Evolutionary conservation across 2,329 filamentous ascomycete species (phyloP), one percentile per base, ranked within the genome.

Genomic region (Aureobasidium musti): DNA sequence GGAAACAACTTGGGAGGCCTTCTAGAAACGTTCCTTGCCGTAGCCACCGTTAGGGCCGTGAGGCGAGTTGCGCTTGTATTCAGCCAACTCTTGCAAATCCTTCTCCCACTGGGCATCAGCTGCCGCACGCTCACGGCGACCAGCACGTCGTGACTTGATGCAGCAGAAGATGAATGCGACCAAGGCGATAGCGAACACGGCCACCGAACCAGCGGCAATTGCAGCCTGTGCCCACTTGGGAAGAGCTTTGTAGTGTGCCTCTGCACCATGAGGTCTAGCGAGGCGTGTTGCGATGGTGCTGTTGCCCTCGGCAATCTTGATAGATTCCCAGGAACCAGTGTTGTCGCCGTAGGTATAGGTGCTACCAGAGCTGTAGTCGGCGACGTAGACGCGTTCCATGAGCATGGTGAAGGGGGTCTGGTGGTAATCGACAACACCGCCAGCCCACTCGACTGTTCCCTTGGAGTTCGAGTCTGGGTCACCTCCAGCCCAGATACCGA

Each of bases 401-500:
- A 69, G 71, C 76, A 77, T 77, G 49, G 72, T 73, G 70, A 73
- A 78, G 8, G 77, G 76, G 65, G 71, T 75, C 56, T 76, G 66
- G 33, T 68, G 65, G 68, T 73, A 79, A 61, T 76, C 71, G 1
- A 74, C 72, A 26, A 71, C 67, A 23, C 77, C 77, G 43, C 77
- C 77, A 41, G 77, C 76, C 77, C 77, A 78, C 17, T 74, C 71
- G n/a, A 74, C 68, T 0, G 74, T 77, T n/a, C 76, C 77, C 13
- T 65, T 66, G n/a, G 69, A 66, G n/a, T 73, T 76, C 52, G 82
- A 84, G 83, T 86, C 89, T 1, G 91, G 80, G 77, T 97, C 95
- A 71, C 95, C 95, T 74, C 92, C 95, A 65, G 92, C 88, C 95
- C 95, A 99, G 71, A 89, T 87, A 64, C 89, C 88, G 21, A 91